These are phyloP conservation scores for Boletellus deceptivus DNA, from an alignment of 1,284 basidiomycete genomes.

Conservation along the genomic window DNA sequence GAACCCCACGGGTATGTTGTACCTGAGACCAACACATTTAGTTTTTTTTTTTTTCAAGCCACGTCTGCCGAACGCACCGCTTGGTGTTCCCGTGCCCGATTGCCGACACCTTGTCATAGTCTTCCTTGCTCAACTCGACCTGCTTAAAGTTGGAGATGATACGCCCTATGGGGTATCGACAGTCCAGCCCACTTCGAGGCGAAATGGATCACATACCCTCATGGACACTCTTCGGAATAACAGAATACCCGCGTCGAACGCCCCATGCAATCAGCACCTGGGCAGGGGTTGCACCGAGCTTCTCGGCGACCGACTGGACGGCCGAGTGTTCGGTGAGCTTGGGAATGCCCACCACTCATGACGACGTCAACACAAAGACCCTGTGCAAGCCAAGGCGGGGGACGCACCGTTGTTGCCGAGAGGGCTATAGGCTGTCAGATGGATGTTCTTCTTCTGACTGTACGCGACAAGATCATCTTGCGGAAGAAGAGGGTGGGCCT, in stretches of 20 bases:
- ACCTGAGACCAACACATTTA: slow-evolving; percentile 34
- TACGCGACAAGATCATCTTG: slow-evolving; percentile 70
- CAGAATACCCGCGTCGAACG: slow-evolving; percentile 59
- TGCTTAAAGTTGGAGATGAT: slow-evolving; percentile 73
- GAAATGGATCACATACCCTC: slow-evolving; percentile 28
- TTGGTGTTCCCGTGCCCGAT: slow-evolving; percentile 54
- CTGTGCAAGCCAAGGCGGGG: neutral
- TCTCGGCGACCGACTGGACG: slow-evolving; percentile 60
- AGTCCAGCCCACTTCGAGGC: neutral
- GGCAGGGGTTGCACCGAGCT: slow-evolving; percentile 57
- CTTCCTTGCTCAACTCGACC: slow-evolving; percentile 58
- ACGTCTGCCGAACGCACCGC: slow-evolving; percentile 37
- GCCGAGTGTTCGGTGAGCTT: slow-evolving; percentile 63
- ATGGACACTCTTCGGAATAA: slow-evolving; percentile 74
- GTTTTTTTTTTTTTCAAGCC: too few species aligned
- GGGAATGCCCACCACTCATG: slow-evolving; percentile 51
- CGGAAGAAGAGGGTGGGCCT: slow-evolving; percentile 77
- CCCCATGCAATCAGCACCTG: slow-evolving; percentile 75
- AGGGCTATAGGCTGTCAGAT: slow-evolving; percentile 83
- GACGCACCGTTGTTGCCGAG: slow-evolving; percentile 74
- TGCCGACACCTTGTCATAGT: slow-evolving; percentile 55
- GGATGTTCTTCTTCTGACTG: slow-evolving; percentile 72
- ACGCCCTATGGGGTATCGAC: slow-evolving; percentile 33
- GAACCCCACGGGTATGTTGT: slow-evolving; percentile 67
- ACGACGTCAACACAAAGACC: neutral